Evolutionary conservation across 164 flowering plant genomes (phyloP).

Genomic region (Vitis labrusca): DNA sequence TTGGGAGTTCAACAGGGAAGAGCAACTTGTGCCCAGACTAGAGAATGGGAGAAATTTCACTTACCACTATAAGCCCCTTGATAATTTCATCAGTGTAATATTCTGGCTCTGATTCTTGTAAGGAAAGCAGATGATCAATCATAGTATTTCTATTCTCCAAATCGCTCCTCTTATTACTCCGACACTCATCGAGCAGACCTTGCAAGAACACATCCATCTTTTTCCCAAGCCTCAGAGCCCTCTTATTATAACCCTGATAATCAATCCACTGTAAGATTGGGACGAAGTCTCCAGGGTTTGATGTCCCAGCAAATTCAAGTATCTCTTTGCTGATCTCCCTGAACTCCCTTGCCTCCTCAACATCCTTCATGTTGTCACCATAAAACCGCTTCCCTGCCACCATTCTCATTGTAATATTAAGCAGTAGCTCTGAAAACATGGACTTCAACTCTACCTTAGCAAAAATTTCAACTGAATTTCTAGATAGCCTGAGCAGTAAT

Average conservation of each 20-base stretch:
- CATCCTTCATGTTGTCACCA: neutral
- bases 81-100: slow-evolving; percentile 16
- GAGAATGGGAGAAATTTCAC: neutral
- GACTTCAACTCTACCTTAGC: neutral
- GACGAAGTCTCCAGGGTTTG: neutral
- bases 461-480: neutral
- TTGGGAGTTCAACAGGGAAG: neutral
- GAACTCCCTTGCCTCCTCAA: neutral
- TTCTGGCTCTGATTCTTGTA: slow-evolving; percentile 14
- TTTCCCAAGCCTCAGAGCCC: neutral
- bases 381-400: neutral
- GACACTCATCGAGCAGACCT: slow-evolving; percentile 4
- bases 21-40: too few species aligned
- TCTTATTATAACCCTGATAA: neutral
- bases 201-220: slow-evolving; percentile 7
- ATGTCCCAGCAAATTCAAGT: neutral
- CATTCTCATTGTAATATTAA: neutral
- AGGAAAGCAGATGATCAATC: slow-evolving; percentile 12
- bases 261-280: neutral
- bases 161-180: neutral
- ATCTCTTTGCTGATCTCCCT: neutral
- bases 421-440: neutral
- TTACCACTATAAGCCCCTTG: slow-evolving; percentile 17
- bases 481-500: neutral
- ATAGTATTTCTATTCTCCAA: slow-evolving; percentile 8